These are phyloP conservation scores for Discostella pseudostelligera DNA, from an alignment of 108 stramenopile genomes.

Conservation along the genomic window DNA sequence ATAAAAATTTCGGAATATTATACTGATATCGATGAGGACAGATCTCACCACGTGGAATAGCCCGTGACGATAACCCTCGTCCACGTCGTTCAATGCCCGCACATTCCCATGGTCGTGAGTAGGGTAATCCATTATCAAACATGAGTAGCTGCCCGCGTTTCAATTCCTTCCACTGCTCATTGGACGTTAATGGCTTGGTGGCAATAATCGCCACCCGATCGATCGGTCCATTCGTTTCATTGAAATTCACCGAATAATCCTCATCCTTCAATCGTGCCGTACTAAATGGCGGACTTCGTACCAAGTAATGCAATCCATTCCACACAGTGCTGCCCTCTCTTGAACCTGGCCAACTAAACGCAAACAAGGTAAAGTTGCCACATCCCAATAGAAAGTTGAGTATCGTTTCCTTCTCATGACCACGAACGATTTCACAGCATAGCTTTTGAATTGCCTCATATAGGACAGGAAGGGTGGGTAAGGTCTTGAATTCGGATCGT, in stretches of 20 bases:
- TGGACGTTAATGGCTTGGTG: constrained; percentile 78
- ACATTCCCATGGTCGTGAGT: constrained; percentile 36
- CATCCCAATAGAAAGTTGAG: constrained; percentile 87
- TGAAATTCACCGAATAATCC: constrained; percentile 65
- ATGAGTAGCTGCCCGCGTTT: constrained; percentile 72
- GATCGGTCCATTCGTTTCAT: constrained; percentile 43
- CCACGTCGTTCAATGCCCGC: constrained; percentile 29
- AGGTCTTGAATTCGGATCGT: constrained; percentile 60
- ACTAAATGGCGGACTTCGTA: constrained; percentile 76
- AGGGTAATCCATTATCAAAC: constrained; percentile 53
- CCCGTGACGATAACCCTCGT: constrained; percentile 30
- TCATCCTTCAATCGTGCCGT: constrained; percentile 58
- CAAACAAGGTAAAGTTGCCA: constrained; percentile 72
- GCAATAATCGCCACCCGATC: constrained; percentile 90
- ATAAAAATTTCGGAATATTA: constrained; percentile 35
- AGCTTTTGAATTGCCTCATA: constrained; percentile 64
- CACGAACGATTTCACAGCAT: constrained; percentile 67
- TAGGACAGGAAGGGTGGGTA: constrained; percentile 80
- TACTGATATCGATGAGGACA: constrained; percentile 32
- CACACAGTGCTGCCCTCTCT: constrained; percentile 77
- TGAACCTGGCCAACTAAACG: constrained; percentile 87
- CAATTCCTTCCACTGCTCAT: constrained; percentile 80
- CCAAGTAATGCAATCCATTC: constrained; percentile 87
- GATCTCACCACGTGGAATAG: constrained; percentile 36
- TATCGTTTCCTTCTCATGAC: constrained; percentile 64